Conservation (phyloP, 1,139 yeast species). For the Geotrichum fermentans region DNA sequence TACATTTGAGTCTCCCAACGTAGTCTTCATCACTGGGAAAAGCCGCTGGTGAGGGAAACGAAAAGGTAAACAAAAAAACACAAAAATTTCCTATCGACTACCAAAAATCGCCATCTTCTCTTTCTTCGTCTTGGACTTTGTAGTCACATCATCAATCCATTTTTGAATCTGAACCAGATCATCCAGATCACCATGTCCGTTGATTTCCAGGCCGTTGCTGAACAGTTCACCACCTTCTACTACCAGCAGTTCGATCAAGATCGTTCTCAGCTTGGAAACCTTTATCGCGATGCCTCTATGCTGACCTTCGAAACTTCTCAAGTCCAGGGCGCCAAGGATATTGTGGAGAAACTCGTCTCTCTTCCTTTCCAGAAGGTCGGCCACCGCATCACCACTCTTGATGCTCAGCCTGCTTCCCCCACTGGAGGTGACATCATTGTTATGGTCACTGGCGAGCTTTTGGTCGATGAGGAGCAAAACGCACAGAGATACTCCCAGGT, state of each 20-base stretch:
- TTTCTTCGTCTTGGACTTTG: neutral
- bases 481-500: conserved; percentile 96
- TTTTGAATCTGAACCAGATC: neutral
- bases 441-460: conserved; percentile 94
- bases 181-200: conserved; percentile 22
- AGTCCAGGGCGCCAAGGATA: conserved; percentile 88
- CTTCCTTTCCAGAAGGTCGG: conserved; percentile 89
- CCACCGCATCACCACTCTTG: conserved; percentile 89
- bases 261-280: conserved; percentile 86
- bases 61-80: too few relatives aligned
- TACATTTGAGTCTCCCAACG: too few relatives aligned
- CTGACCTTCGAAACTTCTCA: conserved; percentile 92
- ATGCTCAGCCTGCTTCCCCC: conserved; percentile 96
- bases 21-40: too few relatives aligned
- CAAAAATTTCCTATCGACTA: neutral
- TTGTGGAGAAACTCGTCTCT: conserved; percentile 81
- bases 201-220: conserved; percentile 35
- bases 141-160: neutral
- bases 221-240: conserved; percentile 89
- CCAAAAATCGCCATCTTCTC: neutral
- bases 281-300: conserved; percentile 96
- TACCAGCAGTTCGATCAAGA: conserved; percentile 93
- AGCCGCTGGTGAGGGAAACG: too few relatives aligned
- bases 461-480: conserved; percentile 89
- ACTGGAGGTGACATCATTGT: conserved; percentile 83